Evolutionary conservation across 805 yeast genomes (phyloP).

Genomic region (Starmerella bacillaris): DNA sequence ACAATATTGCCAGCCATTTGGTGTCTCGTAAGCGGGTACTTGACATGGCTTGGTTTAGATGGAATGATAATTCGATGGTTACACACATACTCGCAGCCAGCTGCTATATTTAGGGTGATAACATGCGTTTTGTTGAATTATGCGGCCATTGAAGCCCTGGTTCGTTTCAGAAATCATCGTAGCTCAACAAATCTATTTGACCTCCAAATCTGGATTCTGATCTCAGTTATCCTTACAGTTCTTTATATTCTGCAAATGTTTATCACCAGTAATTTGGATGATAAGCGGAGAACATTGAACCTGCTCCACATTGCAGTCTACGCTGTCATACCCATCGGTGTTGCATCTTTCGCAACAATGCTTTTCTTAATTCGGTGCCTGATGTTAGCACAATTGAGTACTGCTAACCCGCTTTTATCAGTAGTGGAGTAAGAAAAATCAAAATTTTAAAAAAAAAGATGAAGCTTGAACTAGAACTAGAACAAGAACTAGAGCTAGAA

Average conservation of each 20-base stretch:
- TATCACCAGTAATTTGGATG: slow-evolving; percentile 45
- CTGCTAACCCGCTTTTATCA: too few relatives aligned
- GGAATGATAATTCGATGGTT: slow-evolving; percentile 85
- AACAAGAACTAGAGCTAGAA: too few relatives aligned
- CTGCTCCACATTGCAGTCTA: slow-evolving; percentile 77
- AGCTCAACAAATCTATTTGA: slow-evolving; percentile 53
- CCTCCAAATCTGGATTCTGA: slow-evolving; percentile 78
- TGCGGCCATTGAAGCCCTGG: slow-evolving; percentile 50
- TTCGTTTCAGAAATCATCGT: slow-evolving; percentile 32
- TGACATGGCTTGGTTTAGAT: slow-evolving; percentile 68
- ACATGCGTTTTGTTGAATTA: slow-evolving; percentile 62
- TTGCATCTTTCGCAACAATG: slow-evolving; percentile 89
- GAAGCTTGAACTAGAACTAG: too few relatives aligned
- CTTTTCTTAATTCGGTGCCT: slow-evolving; percentile 59
- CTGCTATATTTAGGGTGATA: slow-evolving; percentile 72
- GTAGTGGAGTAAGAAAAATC: too few relatives aligned
- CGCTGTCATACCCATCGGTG: slow-evolving; percentile 95
- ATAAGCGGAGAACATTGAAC: slow-evolving; percentile 46
- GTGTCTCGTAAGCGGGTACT: slow-evolving; percentile 76
- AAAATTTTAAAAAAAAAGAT: too few relatives aligned
- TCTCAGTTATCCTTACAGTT: slow-evolving; percentile 66
- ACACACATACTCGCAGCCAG: slow-evolving; percentile 70
- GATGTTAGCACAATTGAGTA: slow-evolving; percentile 45
- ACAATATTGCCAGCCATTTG: slow-evolving; percentile 32
- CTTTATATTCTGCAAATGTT: slow-evolving; percentile 74